Base-by-base conservation (phyloP, 306 rosid species). In the Lathyrus tuberosus region DNA sequence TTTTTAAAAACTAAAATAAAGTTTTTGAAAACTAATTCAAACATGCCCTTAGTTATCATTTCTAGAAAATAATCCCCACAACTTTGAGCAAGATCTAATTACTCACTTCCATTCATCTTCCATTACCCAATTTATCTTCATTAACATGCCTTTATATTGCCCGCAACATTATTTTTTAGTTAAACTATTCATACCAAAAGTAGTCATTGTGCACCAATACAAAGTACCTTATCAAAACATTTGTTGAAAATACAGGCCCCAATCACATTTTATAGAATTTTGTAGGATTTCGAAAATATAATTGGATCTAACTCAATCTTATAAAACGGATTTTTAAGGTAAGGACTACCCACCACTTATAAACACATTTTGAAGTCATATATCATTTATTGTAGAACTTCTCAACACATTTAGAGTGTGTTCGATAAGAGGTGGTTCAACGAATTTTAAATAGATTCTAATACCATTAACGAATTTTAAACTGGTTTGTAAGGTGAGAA, bases 151-250 rank as follows among this genome's bases (percentile, higher is more conserved):
- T 28, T 20, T 10, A 11, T 54, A 18, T n/a, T 11, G 5, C 24
- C 61, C 61, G 37, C 33, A 10, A 10, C 61, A 24, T 18, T 54
- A 11, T 54, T 54, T 54, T 54, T 54, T 24, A 10, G 61, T 24
- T 5, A 35, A 54, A 52, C 37, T 24, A 24, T 22, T 54, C 35
- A 54, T 54, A 24, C 35, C 37, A 11, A 54, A 24, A 54, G 37
- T 52, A 18, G 58, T 22, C 59, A 52, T 52, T 52, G 20, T 52
- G 30, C 31, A 52, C 59, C 4, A 52, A 52, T n/a, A 10, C 59
- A 18, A 52, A 18, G 28, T 17, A 51, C 17, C 58, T n/a, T 26
- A 51, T 51, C 30, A 20, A 49, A 51, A 43, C 40, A 35, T 35
- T 35, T 8, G 8, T 35, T 35, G 40, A 35, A 35, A 35, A 35